Evolutionary conservation across 768 basidiomycete genomes (phyloP).

Genomic region (Pholiota molesta): DNA sequence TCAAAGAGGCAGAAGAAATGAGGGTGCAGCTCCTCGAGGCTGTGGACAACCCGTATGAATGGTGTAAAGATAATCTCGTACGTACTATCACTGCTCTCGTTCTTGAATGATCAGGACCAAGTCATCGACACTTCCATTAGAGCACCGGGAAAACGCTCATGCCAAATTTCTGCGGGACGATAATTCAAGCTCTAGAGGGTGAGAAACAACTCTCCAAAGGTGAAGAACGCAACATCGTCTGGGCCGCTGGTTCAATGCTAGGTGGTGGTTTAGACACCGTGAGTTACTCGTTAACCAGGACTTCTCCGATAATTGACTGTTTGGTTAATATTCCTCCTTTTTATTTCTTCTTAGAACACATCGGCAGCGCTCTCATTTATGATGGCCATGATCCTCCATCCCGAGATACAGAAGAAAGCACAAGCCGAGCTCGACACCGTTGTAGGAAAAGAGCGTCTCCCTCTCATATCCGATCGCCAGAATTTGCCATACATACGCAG

Average conservation of each 20-base stretch:
- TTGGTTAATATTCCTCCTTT: too few relatives aligned
- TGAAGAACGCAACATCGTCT: constrained; percentile 38
- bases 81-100: constrained; percentile 5
- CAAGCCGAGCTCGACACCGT: constrained; percentile 54
- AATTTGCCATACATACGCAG: constrained; percentile 53
- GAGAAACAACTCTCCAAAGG: constrained; percentile 35
- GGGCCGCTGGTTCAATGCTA: constrained; percentile 31
- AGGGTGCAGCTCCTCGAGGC: constrained; percentile 36
- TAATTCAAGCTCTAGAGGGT: constrained; percentile 22
- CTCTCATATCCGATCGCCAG: constrained; percentile 40
- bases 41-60: constrained; percentile 37
- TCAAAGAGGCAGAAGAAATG: constrained; percentile 43
- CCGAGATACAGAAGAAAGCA: constrained; percentile 48
- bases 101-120: not conserved
- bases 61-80: constrained; percentile 49
- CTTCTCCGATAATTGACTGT: not conserved
- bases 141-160: constrained; percentile 41
- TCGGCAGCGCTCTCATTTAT: constrained; percentile 47
- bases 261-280: constrained; percentile 25
- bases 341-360: constrained; percentile 40
- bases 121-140: constrained; percentile 24
- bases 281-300: constrained; percentile 5
- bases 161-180: constrained; percentile 40
- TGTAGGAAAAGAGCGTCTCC: constrained; percentile 39
- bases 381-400: constrained; percentile 48